Base-by-base conservation (phyloP, 306 rosid species). In the Vigna radiata region DNA sequence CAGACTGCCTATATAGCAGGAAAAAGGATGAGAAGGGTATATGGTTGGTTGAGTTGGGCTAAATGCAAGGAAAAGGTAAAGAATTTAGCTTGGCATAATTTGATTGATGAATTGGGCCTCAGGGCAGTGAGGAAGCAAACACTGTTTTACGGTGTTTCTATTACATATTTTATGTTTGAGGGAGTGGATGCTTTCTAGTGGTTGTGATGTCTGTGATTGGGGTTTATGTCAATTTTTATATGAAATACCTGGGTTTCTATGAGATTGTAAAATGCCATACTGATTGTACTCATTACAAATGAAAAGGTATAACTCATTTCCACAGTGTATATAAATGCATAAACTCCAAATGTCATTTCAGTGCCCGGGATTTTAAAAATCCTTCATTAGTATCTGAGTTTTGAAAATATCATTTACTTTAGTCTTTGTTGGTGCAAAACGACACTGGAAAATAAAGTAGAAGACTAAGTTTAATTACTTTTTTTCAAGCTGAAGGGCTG, bases 171-270 rank as follows among this genome's bases (percentile, higher is more conserved):
- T 25, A 16, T 48, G 74, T 69, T 69, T 27, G 27, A 43, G 49
- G 21, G 55, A 25, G 58, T 47, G 4, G 47, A 21, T 43, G 68
- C 19, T 31, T 31, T 31, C 5, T 0, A 5, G 39, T 33, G 50
- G 76, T 44, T 54, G n/a, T 43, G 27, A 15, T 27, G 60, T 55
- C 16, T 58, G 50, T 18, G 50, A 31, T 58, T 58, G 52, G 52
- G 81, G 8, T 68, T 68, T 68, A 44, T 56, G 37, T 33, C 62
- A 23, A 50, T 5, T 50, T n/a, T 33, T 17, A 2, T 9, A 31
- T 58, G 23, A 68, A 55, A 18, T 27, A 52, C 27, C 8, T 27
- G 37, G 68, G 60, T 68, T 77, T 68, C 61, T 67, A 46, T 68
- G 11, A 13, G 49, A 25, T 25, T 54, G 49, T n/a, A 27, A 72